These are phyloP conservation scores for Nigrospora osmanthi DNA, from an alignment of 2,329 filamentous ascomycete genomes.

Conservation along the genomic window DNA sequence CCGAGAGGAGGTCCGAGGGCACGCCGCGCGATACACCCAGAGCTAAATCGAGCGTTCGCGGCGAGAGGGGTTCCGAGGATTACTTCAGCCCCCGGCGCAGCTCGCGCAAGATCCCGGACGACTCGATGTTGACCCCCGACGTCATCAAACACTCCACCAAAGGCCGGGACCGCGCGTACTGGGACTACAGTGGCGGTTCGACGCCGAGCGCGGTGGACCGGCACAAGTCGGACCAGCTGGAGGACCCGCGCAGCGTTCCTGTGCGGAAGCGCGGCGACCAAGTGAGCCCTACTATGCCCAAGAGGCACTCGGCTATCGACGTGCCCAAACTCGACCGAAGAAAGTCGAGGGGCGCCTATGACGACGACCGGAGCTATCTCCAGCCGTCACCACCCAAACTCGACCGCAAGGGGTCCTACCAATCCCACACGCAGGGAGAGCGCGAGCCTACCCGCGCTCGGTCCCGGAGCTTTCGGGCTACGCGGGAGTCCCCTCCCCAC, in stretches of 20 bases:
- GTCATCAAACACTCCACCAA: constrained; percentile 23
- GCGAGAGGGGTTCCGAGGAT: constrained; percentile 21
- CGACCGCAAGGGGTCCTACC: constrained; percentile 9
- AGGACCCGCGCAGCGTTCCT: no score
- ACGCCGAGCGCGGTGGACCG: no score
- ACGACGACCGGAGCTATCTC: constrained; percentile 9
- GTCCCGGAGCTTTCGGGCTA: constrained; percentile 11
- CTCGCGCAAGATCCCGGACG: constrained; percentile 16
- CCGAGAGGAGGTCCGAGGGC: constrained; percentile 4
- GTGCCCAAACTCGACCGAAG: constrained; percentile 11
- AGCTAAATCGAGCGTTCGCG: constrained; percentile 15
- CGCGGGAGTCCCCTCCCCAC: constrained; percentile 9
- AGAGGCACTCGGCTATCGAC: constrained; percentile 15
- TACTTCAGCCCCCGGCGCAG: constrained; percentile 21
- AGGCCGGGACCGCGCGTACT: constrained; percentile 19
- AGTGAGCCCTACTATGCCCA: constrained; percentile 14
- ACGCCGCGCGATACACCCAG: constrained; percentile 11
- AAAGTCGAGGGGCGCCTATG: constrained; percentile 12
- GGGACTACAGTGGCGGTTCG: constrained; percentile 14
- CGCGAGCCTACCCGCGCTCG: constrained; percentile 13
- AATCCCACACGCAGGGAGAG: constrained; percentile 10
- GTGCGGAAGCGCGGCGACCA: no score
- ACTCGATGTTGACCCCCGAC: constrained; percentile 39
- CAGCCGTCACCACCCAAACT: constrained; percentile 10
- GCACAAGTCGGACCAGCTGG: no score